Base-by-base conservation (phyloP, 176 grass and related monocot species). In the Otatea glauca region DNA sequence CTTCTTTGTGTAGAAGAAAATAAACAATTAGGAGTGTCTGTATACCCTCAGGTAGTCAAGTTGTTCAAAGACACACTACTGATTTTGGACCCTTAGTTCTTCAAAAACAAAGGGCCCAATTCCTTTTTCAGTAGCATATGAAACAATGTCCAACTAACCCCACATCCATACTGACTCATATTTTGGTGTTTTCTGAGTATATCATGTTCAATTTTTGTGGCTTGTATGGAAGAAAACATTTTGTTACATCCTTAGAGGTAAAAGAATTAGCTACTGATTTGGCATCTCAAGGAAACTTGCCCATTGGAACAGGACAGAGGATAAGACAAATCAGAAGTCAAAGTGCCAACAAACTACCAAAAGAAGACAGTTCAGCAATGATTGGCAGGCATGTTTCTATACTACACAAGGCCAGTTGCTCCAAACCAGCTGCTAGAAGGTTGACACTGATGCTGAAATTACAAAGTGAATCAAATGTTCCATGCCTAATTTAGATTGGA, bases 211-310 rank as follows among this genome's bases (percentile, higher is more conserved):
- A 51, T 80, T 23, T 27, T 53, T 54, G 47, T 68, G 18, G 24
- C 13, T 45, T 64, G 12, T 4, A n/a, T 24, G 14, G 37, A 25
- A 65, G 35, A 78, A 11, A 67, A 71, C 5, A 25, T 73, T 83
- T 38, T 76, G 59, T 83, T 70, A 56, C 2, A 78, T 5, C 21
- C 29, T 65, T 39, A 37, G 3, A 68, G 34, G 25, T 16, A 84
- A 45, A 29, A 58, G 56, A 23, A 41, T 55, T 79, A 48, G 77
- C 35, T 75, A 75, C 17, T 72, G 35, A 37, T 70, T 78, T 78
- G 14, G 48, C 35, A 88, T 65, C 55, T 78, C 68, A 56, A 38
- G 35, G 24, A 9, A 78, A 54, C 34, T 24, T 13, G 10, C 23
- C 4, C 23, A 67, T 49, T 41, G 16, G 51, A 84, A 75, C 32